Conservation (phyloP, 805 yeast species). For the Cyberlindnera bimundalis region DNA sequence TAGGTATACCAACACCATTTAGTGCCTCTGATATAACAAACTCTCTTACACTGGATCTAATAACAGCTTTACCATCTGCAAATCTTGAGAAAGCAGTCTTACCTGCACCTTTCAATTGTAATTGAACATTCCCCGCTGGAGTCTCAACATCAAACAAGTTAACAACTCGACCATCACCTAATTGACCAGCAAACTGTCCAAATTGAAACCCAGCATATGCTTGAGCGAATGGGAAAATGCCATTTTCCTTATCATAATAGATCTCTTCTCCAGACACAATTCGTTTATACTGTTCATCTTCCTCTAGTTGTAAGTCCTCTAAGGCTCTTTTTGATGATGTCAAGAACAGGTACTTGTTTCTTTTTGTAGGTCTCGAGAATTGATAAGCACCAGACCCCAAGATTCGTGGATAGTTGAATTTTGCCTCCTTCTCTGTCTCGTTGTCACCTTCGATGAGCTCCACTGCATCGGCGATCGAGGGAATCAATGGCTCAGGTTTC, state of each 20-base stretch:
- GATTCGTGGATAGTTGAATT: slow-evolving; percentile 50
- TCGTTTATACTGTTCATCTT: slow-evolving; percentile 45
- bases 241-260: slow-evolving; percentile 31
- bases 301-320: slow-evolving; percentile 53
- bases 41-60: slow-evolving; percentile 85
- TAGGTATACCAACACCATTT: slow-evolving; percentile 77
- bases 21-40: slow-evolving; percentile 81
- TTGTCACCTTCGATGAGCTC: slow-evolving; percentile 25
- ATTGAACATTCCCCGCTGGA: slow-evolving; percentile 39
- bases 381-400: slow-evolving; percentile 63
- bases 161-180: slow-evolving; percentile 93
- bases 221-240: slow-evolving; percentile 77
- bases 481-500: slow-evolving; percentile 30
- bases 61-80: slow-evolving; percentile 95
- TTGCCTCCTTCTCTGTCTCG: slow-evolving; percentile 22
- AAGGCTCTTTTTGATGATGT: slow-evolving; percentile 60
- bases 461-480: slow-evolving; percentile 29
- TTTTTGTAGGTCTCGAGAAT: slow-evolving; percentile 63
- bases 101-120: slow-evolving; percentile 92
- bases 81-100: slow-evolving; percentile 88
- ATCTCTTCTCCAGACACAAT: slow-evolving; percentile 61
- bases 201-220: slow-evolving; percentile 97
- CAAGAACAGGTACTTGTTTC: slow-evolving; percentile 51
- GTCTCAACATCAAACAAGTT: slow-evolving; percentile 71
- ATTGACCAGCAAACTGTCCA: slow-evolving; percentile 94